Evolutionary conservation across 2,329 filamentous ascomycete genomes (phyloP).

Genomic region (Coleophoma eucalyptorum): DNA sequence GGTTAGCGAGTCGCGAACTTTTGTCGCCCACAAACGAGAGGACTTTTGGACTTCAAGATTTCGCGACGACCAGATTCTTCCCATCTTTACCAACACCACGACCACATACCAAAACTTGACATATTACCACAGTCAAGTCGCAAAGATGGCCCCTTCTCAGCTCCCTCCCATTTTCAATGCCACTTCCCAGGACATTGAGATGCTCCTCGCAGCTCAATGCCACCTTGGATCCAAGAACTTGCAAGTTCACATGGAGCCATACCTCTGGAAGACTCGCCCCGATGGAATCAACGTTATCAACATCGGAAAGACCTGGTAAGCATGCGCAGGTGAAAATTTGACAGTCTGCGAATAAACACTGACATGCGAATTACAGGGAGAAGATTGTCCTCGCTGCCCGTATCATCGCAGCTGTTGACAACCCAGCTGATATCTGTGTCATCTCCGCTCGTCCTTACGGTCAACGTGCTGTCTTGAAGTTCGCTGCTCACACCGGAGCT

Average conservation of each 20-base stretch:
- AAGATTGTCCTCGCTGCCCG: conserved; percentile 99
- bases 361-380: conserved; percentile 61
- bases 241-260: conserved; percentile 99
- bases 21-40: conserved; percentile 24
- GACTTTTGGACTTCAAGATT: not conserved
- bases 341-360: conserved; percentile 16
- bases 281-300: conserved; percentile 99
- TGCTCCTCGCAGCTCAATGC: conserved; percentile 93
- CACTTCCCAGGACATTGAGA: conserved; percentile 97
- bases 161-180: conserved; percentile 95
- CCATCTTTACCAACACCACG: conserved; percentile 16
- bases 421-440: conserved; percentile 98
- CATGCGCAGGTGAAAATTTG: conserved; percentile 12
- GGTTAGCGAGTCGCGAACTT: conserved; percentile 35
- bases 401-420: conserved; percentile 98
- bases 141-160: conserved; percentile 93
- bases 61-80: not conserved
- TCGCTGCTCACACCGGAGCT: conserved; percentile 96
- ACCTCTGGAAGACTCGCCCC: conserved; percentile 99
- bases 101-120: conserved; percentile 32
- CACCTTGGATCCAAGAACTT: conserved; percentile 99
- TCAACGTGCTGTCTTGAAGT: conserved; percentile 99
- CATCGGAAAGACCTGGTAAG: conserved; percentile 99
- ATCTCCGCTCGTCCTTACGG: conserved; percentile 99
- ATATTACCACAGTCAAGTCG: conserved; percentile 40